Conservation (phyloP, 2,329 filamentous ascomycete genomes). For the Coccinonectria pachysandricola region DNA sequence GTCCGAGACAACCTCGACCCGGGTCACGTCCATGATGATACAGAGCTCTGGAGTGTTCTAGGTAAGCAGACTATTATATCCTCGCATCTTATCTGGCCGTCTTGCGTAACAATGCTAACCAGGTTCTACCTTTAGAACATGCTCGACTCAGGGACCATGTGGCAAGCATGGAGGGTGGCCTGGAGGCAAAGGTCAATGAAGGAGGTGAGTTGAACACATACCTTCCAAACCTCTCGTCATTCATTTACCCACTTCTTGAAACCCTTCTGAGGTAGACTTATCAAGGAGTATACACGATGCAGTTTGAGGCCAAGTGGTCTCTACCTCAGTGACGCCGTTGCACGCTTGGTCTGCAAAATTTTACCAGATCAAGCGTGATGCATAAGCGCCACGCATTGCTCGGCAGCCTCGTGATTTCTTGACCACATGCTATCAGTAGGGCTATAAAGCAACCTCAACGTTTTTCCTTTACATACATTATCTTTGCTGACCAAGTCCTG, state of each 20-base stretch:
- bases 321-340: no score
- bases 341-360: no score
- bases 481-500: conserved; percentile 5
- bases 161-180: conserved; percentile 71
- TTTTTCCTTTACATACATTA: no score
- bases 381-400: conserved; percentile 26
- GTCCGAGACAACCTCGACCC: conserved; percentile 94
- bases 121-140: conserved; percentile 53
- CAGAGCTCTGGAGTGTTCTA: conserved; percentile 90
- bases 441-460: no score
- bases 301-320: no score
- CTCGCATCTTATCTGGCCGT: conserved; percentile 6
- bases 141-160: conserved; percentile 89
- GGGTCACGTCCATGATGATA: conserved; percentile 89
- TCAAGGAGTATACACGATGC: no score
- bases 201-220: conserved; percentile 80
- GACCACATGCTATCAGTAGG: no score
- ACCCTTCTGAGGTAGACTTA: no score
- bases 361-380: no score
- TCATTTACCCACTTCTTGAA: no score
- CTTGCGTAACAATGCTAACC: conserved; percentile 14
- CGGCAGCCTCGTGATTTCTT: conserved; percentile 23
- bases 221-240: no score
- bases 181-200: conserved; percentile 88
- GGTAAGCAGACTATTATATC: conserved; percentile 43